Evolutionary conservation across 352 stramenopile genomes (phyloP), one percentile per base, ranked within the genome.

Genomic region (Phytophthora fragariae): DNA sequence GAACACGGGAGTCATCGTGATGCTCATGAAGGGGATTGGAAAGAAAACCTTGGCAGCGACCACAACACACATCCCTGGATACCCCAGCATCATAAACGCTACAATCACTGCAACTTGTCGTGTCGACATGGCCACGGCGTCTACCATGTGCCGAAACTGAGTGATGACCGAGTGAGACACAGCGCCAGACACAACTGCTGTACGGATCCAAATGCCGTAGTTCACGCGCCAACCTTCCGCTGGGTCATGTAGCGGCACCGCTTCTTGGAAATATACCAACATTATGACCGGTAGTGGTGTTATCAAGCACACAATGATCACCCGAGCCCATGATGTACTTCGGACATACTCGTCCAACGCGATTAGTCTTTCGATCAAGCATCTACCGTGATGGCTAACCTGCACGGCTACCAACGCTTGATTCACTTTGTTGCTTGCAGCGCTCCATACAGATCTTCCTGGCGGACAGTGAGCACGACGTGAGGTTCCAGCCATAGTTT

Each of bases 1-100:
- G 54, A 56, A 73, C 5, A 35, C 0, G 8, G 17, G 6, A 7
- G 44, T 55, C 59, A 64, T 64, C 12, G 50, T 24, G 10, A 64
- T 59, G 9, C 54, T 68, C 60, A 68, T 63, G 44, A 76, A 75
- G 0, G 72, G 72, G 14, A 75, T 75, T 9, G 66, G 72, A 15
- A 75, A 78, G 0, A 37, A 29, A 21, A 72, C 24, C 0, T 55
- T 17, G 2, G 27, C 57, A 8, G 61, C 67, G 12, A 75, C 4
- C 6, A 35, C 11, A 31, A 31, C 29, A 31, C 3, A 41, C 2
- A 39, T 12, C 10, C 15, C 39, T 12, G 44, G 29, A 35, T 71
- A 67, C 14, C 46, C 46, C n/a, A 24, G 8, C 3, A 41, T 1
- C 11, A 58, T 24, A 4, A 64, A 15, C 7, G 35, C 11, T 10